Percentiles rank a stretch among this genome's conserved stretches.
phyloP scores from a whole-genome alignment of 306 rosid species.

The Fragaria ananassa region DNA sequence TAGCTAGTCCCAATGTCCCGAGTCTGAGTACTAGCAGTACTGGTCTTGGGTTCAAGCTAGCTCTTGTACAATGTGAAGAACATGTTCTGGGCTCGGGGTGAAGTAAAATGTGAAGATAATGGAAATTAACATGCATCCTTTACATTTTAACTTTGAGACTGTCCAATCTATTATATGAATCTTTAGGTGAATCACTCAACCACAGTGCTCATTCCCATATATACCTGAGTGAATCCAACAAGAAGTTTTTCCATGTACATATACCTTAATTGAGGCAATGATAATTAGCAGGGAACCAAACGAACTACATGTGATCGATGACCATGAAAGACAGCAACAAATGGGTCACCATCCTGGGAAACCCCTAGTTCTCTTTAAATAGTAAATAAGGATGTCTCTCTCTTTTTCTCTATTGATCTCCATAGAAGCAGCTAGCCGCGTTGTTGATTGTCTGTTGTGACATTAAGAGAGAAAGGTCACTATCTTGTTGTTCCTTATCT shows the following conservation, averaged over 20 bases:
- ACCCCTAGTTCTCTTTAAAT: conserved; percentile 32
- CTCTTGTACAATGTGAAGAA: no score
- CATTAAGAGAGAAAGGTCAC: conserved; percentile 43
- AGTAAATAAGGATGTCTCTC: conserved; percentile 13
- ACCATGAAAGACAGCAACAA: conserved; percentile 23
- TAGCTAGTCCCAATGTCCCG: not conserved
- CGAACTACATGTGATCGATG: conserved; percentile 30
- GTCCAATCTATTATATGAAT: not conserved
- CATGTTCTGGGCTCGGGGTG: not conserved
- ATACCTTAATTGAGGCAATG: conserved; percentile 2
- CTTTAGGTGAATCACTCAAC: no score
- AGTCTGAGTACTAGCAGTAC: not conserved
- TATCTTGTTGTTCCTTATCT: conserved; percentile 59
- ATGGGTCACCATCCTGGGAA: conserved; percentile 32
- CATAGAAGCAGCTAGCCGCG: conserved; percentile 16
- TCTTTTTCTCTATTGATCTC: conserved; percentile 4
- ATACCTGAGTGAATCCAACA: no score
- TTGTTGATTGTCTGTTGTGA: conserved; percentile 37
- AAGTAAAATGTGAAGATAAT: no score
- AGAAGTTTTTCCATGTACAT: no score
- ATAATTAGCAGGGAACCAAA: conserved; percentile 10
- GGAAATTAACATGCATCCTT: not conserved
- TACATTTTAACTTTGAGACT: not conserved
- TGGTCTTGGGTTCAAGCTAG: not conserved
- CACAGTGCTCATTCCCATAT: no score